These are phyloP conservation scores for Dissophora globulifera DNA, from an alignment of 192 early-diverging fungal genomes.

Conservation along the genomic window DNA sequence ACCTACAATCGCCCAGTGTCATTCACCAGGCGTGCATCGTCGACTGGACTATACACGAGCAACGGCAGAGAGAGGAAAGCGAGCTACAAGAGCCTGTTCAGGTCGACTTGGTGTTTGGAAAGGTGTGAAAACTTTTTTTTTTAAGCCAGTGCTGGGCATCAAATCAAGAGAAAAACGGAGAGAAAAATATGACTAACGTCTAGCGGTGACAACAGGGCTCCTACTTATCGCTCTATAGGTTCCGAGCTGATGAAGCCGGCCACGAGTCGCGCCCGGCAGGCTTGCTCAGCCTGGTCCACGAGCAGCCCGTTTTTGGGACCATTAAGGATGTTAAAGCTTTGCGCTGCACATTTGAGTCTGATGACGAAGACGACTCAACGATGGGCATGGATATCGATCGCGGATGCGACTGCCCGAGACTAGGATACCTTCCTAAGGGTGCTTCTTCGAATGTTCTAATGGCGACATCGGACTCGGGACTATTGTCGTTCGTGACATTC, in stretches of 20 bases:
- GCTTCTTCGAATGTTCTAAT: constrained; percentile 25
- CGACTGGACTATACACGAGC: constrained; percentile 17
- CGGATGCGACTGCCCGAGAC: not conserved
- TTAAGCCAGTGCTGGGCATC: not conserved
- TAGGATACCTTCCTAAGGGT: constrained; percentile 27
- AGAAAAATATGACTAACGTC: not conserved
- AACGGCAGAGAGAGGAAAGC: not conserved
- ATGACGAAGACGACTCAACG: not conserved
- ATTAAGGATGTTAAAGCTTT: constrained; percentile 54
- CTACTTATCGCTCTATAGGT: constrained; percentile 21
- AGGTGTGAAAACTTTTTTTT: constrained; percentile 2
- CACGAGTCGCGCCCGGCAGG: constrained; percentile 30
- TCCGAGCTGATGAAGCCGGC: constrained; percentile 10
- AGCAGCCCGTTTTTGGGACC: constrained; percentile 57
- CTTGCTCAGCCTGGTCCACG: constrained; percentile 24
- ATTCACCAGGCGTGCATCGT: constrained; percentile 46
- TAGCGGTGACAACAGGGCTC: constrained; percentile 17
- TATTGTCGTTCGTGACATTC: constrained; percentile 65
- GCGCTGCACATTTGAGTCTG: constrained; percentile 31
- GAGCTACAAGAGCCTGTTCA: not conserved
- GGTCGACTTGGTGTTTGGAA: constrained; percentile 44
- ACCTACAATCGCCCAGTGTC: constrained; percentile 29
- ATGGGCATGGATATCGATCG: not conserved
- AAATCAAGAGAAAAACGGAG: not conserved
- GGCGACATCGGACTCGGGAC: constrained; percentile 49